Conservation (phyloP, 1,139 yeast species). For the Pichia sp. region DNA sequence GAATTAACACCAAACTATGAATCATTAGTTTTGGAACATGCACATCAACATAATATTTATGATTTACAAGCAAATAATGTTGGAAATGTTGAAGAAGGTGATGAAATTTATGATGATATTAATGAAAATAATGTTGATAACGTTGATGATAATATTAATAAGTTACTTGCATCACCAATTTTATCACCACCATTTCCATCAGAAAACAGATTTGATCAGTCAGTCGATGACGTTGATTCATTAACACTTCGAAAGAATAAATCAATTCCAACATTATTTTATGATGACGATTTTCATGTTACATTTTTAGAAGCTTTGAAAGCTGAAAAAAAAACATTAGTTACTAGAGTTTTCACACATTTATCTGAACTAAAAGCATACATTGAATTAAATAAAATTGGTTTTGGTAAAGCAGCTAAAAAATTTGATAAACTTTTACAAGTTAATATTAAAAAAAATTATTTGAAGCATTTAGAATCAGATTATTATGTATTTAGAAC, state of each 20-base stretch:
- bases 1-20: slow-evolving; percentile 12
- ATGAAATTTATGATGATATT: neutral
- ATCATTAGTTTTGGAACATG: neutral
- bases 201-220: neutral
- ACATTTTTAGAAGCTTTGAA: slow-evolving; percentile 43
- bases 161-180: neutral
- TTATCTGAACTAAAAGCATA: slow-evolving; percentile 80
- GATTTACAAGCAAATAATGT: neutral
- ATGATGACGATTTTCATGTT: slow-evolving; percentile 43
- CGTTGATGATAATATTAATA: neutral
- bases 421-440: slow-evolving; percentile 82
- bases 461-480: slow-evolving; percentile 33
- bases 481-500: slow-evolving; percentile 41
- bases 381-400: slow-evolving; percentile 77
- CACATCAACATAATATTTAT: slow-evolving; percentile 3
- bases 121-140: neutral
- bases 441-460: slow-evolving; percentile 49
- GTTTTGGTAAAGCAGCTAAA: slow-evolving; percentile 81
- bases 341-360: slow-evolving; percentile 61
- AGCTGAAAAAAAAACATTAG: slow-evolving; percentile 62
- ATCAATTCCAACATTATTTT: slow-evolving; percentile 36
- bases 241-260: slow-evolving; percentile 24
- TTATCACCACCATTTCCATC: neutral
- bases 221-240: slow-evolving; percentile 19
- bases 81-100: neutral